Conservation (phyloP, 352 stramenopile species). For the Globisporangium polare region DNA sequence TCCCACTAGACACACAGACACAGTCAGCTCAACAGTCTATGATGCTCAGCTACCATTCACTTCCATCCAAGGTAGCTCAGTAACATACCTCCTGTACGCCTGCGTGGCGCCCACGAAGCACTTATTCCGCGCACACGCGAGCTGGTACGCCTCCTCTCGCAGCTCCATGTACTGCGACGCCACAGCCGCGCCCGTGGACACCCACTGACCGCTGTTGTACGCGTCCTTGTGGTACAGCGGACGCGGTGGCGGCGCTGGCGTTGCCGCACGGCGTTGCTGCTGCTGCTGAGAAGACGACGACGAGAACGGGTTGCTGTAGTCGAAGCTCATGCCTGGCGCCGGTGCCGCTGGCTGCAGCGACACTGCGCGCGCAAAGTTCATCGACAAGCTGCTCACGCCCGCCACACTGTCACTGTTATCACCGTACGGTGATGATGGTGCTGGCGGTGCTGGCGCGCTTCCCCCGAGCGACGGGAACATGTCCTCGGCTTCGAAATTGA, state of each 20-base stretch:
- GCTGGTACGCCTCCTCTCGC: constrained; percentile 73
- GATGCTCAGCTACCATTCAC: background rate
- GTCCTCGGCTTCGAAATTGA: constrained; percentile 70
- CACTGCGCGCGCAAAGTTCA: constrained; percentile 81
- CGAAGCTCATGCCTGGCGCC: background rate
- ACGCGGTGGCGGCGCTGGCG: constrained; percentile 22
- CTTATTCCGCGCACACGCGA: constrained; percentile 79
- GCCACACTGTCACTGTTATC: background rate
- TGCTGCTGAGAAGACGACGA: constrained; percentile 14
- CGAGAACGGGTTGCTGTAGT: constrained; percentile 18
- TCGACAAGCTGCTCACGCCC: constrained; percentile 33
- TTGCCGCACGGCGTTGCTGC: background rate
- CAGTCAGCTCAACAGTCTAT: background rate
- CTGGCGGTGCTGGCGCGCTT: constrained; percentile 9
- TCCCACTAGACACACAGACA: constrained; percentile 35
- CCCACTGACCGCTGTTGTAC: constrained; percentile 43
- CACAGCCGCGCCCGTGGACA: constrained; percentile 57
- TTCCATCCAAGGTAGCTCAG: background rate
- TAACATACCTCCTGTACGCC: constrained; percentile 79
- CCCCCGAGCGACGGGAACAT: constrained; percentile 76
- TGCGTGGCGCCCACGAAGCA: constrained; percentile 87
- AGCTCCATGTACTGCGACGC: constrained; percentile 70
- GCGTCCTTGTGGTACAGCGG: constrained; percentile 60
- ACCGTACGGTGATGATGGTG: constrained; percentile 16
- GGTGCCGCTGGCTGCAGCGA: constrained; percentile 51